Percentiles rank a stretch among this genome's conserved stretches.
phyloP scores from a whole-genome alignment of 73 alveolate genomes.

The Symbiodinium natans region DNA sequence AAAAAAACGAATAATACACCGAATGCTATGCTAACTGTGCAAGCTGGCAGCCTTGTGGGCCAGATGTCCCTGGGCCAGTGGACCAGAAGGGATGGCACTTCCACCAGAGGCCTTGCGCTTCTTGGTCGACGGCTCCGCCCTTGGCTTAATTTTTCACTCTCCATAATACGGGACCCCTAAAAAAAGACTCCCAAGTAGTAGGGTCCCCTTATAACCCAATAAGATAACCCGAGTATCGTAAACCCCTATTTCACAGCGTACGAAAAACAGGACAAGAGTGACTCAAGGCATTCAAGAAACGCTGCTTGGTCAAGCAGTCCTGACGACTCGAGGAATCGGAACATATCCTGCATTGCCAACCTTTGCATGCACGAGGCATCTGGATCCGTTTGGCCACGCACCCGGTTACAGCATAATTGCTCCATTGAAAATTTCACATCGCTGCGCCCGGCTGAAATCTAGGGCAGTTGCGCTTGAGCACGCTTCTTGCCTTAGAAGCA shows the following conservation, averaged over 20 bases:
- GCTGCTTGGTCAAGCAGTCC: constrained; percentile 38
- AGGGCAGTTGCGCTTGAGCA: constrained; percentile 50
- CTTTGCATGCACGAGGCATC: background rate
- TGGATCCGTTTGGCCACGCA: background rate
- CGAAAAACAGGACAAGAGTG: too few species aligned
- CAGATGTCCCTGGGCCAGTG: too few species aligned
- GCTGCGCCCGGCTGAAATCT: background rate
- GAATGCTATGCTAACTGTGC: too few species aligned
- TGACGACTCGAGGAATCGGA: background rate
- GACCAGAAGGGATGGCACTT: background rate
- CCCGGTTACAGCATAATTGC: background rate
- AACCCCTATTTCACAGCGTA: too few species aligned
- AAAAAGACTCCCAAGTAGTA: background rate
- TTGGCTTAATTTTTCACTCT: background rate
- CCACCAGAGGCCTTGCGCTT: constrained; percentile 58
- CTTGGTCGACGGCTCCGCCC: constrained; percentile 73
- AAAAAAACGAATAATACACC: too few species aligned
- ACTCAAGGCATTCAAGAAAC: background rate
- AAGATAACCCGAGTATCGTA: too few species aligned
- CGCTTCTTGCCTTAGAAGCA: constrained; percentile 33
- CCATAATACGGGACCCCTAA: background rate
- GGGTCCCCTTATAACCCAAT: too few species aligned
- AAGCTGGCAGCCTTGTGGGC: too few species aligned
- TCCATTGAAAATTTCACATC: background rate
- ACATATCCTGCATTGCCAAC: constrained; percentile 74